Percentiles rank a stretch among this genome's conserved stretches.
Conservation (phyloP, 2,329 filamentous ascomycete species). For the Fusarium chuoi region DNA sequence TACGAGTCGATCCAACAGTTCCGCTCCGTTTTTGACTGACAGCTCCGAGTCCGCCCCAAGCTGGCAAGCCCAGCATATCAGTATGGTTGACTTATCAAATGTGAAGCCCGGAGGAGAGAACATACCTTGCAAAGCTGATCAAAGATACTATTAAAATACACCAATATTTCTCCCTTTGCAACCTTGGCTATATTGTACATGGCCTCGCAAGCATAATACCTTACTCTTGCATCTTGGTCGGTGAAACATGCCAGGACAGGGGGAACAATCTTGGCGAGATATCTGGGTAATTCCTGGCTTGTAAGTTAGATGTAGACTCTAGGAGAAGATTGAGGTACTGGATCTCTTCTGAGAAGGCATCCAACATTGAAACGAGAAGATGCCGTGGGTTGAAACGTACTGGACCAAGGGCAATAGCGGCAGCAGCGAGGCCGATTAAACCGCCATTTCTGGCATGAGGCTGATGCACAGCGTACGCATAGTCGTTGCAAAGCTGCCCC, state of each 20-base stretch:
- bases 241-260: slow-evolving; percentile 97
- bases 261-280: slow-evolving; percentile 92
- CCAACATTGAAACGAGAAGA: not conserved
- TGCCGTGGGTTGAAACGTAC: slow-evolving; percentile 64
- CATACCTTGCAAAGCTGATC: slow-evolving; percentile 93
- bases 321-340: not conserved
- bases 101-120: not conserved
- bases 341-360: not conserved
- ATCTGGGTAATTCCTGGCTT: slow-evolving; percentile 84
- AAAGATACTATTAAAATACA: slow-evolving; percentile 99
- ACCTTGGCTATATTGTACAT: slow-evolving; percentile 99
- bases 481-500: slow-evolving; percentile 96
- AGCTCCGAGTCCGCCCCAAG: slow-evolving; percentile 95
- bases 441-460: slow-evolving; percentile 96
- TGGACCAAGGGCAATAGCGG: slow-evolving; percentile 91
- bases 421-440: slow-evolving; percentile 92
- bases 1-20: slow-evolving; percentile 91
- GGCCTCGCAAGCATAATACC: slow-evolving; percentile 98
- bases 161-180: slow-evolving; percentile 94
- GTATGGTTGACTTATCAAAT: not conserved
- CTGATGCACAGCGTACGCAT: slow-evolving; percentile 96
- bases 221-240: slow-evolving; percentile 95
- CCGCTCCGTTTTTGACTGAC: slow-evolving; percentile 97
- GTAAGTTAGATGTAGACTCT: slow-evolving; percentile 5
- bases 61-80: slow-evolving; percentile 56